Base-by-base conservation (phyloP, 2,329 filamentous ascomycete species). In the Arthrobotrys conoides region DNA sequence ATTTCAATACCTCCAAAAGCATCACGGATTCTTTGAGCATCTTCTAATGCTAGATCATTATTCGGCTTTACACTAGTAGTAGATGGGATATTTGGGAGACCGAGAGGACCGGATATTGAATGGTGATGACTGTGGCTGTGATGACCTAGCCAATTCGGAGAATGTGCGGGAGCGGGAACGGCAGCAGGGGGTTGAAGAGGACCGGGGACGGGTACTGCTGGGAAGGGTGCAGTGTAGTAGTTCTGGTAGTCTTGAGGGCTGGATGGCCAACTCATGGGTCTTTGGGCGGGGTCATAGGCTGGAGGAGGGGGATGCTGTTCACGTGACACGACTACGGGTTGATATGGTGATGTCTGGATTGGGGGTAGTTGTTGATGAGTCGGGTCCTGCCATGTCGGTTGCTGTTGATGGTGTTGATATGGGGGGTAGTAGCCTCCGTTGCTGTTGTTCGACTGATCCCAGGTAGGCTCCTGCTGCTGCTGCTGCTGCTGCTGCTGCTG, bases 251-350 rank as follows among this genome's bases (percentile, higher is more conserved):
- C 65, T 10, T 66, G 59, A 12, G 67, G 67, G 33, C 53, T 55
- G 33, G 75, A 72, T 10, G 75, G 75, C 68, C 68, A 78, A 33
- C 68, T 78, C 66, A 77, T 46, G 18, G 73, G 73, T 24, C 73
- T 14, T n/a, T 71, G 67, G 20, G 46, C 30, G 27, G 59, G 59
- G 41, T 67, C 61, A 18, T 77, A 77, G 16, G 48, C 27, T 12
- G 73, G 73, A 36, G 67, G 66, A 4, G 66, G 48, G n/a, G 30
- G 44, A 18, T n/a, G 38, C 9, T 46, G 44, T 18, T 18, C 48
- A 24, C 33, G 30, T 44, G 65, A 18, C 5, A 12, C 5, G 27
- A 36, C 55, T 67, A 33, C 12, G 38, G 38, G 38, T 14, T 30
- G 27, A 30, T 30, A 30, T 30, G 27, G 27, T 30, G 27, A 30